phyloP scores from a whole-genome alignment of 371 early-diverging fungal species.

The Mucor lusitanicus region DNA sequence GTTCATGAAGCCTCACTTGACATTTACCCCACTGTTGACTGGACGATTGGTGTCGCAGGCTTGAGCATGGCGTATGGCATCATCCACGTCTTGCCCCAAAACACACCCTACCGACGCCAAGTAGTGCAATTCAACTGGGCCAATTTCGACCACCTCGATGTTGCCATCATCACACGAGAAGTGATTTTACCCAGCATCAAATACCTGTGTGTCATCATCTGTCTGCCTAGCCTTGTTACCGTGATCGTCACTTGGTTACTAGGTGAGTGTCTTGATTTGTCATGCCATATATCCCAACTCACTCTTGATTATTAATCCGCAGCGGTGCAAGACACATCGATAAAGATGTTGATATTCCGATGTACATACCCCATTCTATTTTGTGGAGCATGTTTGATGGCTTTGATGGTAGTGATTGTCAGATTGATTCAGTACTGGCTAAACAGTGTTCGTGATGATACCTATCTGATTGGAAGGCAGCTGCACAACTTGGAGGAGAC shows the following conservation, averaged over 20 bases:
- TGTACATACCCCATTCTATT: conserved; percentile 33
- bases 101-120: neutral
- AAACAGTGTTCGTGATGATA: conserved; percentile 53
- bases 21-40: conserved; percentile 22
- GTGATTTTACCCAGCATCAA: conserved; percentile 22
- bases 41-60: conserved; percentile 49
- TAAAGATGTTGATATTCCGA: conserved; percentile 34
- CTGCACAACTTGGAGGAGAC: conserved; percentile 54
- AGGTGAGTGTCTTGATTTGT: conserved; percentile 12
- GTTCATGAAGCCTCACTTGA: neutral
- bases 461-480: conserved; percentile 60
- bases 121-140: conserved; percentile 2
- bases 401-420: neutral
- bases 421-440: conserved; percentile 43
- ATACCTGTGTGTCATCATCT: neutral
- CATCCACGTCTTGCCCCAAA: conserved; percentile 31
- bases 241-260: conserved; percentile 4
- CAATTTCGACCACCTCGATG: conserved; percentile 13
- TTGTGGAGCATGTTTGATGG: neutral
- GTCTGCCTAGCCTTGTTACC: conserved; percentile 5
- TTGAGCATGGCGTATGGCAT: conserved; percentile 40
- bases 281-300: too few relatives aligned
- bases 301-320: neutral
- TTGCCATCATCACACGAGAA: conserved; percentile 8
- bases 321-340: conserved; percentile 24